phyloP scores from a whole-genome alignment of 202 grass and related monocot species.

The Musa balbisiana region DNA sequence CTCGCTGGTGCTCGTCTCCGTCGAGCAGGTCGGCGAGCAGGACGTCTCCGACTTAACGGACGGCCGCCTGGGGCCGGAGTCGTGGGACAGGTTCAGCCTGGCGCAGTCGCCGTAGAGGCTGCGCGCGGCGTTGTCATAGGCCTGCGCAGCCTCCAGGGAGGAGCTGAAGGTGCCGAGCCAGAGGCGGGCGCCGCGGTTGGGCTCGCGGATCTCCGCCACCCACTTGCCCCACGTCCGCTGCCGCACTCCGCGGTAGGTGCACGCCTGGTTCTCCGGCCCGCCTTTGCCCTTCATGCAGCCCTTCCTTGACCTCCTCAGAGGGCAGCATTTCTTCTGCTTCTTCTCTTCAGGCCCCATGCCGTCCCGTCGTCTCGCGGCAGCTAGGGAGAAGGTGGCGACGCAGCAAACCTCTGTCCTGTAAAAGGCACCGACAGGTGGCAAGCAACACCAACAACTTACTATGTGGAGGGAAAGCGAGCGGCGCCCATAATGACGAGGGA shows the following conservation, averaged over 20 bases:
- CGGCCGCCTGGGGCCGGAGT: not conserved
- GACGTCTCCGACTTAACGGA: not conserved
- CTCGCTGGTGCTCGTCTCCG: not conserved
- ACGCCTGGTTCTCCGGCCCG: conserved; percentile 19
- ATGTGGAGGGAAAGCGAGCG: too few species aligned
- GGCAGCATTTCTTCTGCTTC: conserved; percentile 3
- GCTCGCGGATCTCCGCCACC: conserved; percentile 25
- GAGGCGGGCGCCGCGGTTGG: conserved; percentile 18
- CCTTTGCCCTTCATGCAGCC: conserved; percentile 22
- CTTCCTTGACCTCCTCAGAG: conserved; percentile 17
- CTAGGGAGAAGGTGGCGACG: too few species aligned
- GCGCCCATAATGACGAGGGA: too few species aligned
- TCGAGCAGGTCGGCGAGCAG: not conserved
- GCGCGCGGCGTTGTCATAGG: conserved; percentile 12
- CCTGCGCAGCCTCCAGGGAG: conserved; percentile 9
- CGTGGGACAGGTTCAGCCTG: not conserved
- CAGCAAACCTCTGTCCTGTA: too few species aligned
- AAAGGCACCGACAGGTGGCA: too few species aligned
- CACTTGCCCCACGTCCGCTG: conserved; percentile 19
- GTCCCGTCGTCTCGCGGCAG: too few species aligned
- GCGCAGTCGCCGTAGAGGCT: conserved; percentile 19
- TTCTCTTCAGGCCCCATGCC: conserved; percentile 6
- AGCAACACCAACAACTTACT: too few species aligned
- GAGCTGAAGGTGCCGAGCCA: conserved; percentile 19
- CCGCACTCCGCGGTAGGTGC: conserved; percentile 11